Base-by-base conservation (phyloP, 2,329 filamentous ascomycete genomes). In the Didymosphaeria variabile region DNA sequence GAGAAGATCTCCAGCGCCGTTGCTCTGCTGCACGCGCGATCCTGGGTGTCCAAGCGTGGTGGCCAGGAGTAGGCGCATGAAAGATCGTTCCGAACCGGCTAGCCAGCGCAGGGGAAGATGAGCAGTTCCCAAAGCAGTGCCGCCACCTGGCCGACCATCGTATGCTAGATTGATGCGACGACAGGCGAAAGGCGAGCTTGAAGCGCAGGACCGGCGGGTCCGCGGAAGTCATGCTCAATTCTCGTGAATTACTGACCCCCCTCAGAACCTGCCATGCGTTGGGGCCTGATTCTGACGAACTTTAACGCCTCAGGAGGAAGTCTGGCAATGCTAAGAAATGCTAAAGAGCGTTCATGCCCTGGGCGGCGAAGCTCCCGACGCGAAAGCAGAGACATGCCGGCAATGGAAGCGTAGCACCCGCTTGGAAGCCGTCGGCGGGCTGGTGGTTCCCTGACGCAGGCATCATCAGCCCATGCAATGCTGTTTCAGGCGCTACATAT, bases 1-100 rank as follows among this genome's bases (percentile, higher is more conserved):
- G 67, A 74, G 74, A 76, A 79, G 76, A 79, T 79, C 77, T 78
- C 75, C 76, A 76, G 68, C 69, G 67, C 76, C 74, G 77, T 79
- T 78, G 69, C 70, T 77, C 54, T 58, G 66, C 65, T 74, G 74
- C 76, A 78, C 67, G 73, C 69, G 57, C 66, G 64, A 76, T 71
- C 72, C 75, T 72, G 68, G 70, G 54, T 58, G 60, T 42, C 61
- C 63, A 68, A 63, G 73, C 72, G 68, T 71, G 69, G 73, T 73
- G 72, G 72, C 69, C 71, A 76, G 71, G 65, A 70, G 65, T 54
- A 74, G 70, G 66, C 67, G 75, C 75, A 77, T 77, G 69, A 68
- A 75, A 58, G 64, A 65, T 60, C 62, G 31, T 63, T 68, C 69
- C 63, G 65, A 73, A 72, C 60, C 59, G 74, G 72, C 72, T 75